Conservation (phyloP, 2,329 filamentous ascomycete species). For the Xylaria sp. region DNA sequence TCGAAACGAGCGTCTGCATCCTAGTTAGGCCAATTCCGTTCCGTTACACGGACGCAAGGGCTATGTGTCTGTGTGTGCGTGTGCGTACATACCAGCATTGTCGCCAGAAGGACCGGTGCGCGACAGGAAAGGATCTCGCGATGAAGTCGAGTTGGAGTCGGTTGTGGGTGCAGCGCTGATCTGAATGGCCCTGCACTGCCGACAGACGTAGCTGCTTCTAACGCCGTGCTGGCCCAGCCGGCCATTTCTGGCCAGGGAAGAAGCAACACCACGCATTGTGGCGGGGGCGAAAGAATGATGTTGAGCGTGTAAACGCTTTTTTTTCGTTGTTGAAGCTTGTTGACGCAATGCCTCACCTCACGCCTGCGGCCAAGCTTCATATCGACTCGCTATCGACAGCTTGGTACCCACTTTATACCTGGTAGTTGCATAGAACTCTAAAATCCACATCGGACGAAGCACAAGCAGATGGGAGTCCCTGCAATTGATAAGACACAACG, state of each 20-base stretch:
- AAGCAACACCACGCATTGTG: slow-evolving; percentile 47
- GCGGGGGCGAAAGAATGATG: slow-evolving; percentile 8
- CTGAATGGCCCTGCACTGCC: slow-evolving; percentile 69
- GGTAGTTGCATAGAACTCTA: not conserved
- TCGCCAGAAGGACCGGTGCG: slow-evolving; percentile 55
- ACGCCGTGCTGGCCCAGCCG: slow-evolving; percentile 41
- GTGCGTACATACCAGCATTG: slow-evolving; percentile 58
- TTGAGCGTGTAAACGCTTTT: not conserved
- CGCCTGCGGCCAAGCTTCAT: not conserved
- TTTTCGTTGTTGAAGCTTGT: slow-evolving; percentile 28
- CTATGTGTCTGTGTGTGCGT: not conserved
- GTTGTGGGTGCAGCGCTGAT: slow-evolving; percentile 71
- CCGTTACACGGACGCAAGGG: no score
- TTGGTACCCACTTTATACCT: not conserved
- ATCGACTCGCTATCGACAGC: not conserved
- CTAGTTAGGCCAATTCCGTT: not conserved
- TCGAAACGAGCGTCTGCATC: slow-evolving; percentile 91
- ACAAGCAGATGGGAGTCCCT: no score
- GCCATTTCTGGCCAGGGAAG: slow-evolving; percentile 43
- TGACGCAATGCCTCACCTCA: slow-evolving; percentile 27
- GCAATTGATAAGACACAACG: no score
- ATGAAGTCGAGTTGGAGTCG: slow-evolving; percentile 62
- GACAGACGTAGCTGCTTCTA: slow-evolving; percentile 57
- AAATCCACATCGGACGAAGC: no score
- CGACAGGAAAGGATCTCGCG: slow-evolving; percentile 66